Evolutionary conservation across 2,329 filamentous ascomycete genomes (phyloP).

Genomic region (Lecanosticta acicola): DNA sequence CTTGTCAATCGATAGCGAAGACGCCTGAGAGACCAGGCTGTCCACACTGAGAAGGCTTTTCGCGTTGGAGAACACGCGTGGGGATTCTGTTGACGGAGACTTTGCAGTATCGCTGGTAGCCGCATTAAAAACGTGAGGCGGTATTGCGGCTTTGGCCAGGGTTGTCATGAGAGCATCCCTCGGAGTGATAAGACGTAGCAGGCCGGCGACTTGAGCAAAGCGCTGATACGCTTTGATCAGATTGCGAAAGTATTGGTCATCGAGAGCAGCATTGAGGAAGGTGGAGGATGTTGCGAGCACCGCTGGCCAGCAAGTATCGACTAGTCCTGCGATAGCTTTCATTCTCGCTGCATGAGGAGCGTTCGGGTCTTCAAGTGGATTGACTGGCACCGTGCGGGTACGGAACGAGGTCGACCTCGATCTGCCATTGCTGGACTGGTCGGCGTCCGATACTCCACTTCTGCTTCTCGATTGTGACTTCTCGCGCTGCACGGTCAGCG

Average conservation of each 20-base stretch:
- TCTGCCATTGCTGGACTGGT: conserved; percentile 21
- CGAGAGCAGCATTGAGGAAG: conserved; percentile 84
- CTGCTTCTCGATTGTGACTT: conserved; percentile 38
- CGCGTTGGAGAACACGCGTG: conserved; percentile 63
- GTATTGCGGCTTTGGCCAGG: conserved; percentile 85
- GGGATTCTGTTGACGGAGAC: conserved; percentile 43
- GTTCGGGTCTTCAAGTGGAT: conserved; percentile 70
- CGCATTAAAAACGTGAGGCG: conserved; percentile 58
- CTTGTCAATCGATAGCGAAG: conserved; percentile 47
- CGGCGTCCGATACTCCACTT: conserved; percentile 3
- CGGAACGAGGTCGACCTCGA: conserved; percentile 61
- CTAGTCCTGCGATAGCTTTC: conserved; percentile 70
- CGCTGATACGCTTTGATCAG: conserved; percentile 91
- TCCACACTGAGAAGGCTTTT: conserved; percentile 70
- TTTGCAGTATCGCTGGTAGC: conserved; percentile 28
- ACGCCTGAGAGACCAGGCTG: conserved; percentile 56
- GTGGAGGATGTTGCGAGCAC: conserved; percentile 92
- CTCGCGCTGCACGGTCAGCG: conserved; percentile 79
- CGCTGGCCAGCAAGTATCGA: conserved; percentile 92
- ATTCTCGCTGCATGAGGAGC: conserved; percentile 68
- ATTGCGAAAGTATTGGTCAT: conserved; percentile 88
- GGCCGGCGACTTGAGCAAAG: conserved; percentile 87
- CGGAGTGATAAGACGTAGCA: conserved; percentile 77
- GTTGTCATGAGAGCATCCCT: conserved; percentile 93
- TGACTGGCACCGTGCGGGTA: conserved; percentile 72